Evolutionary conservation across 257 asterid species (phyloP), one percentile per base, ranked within the genome.

Genomic region (Linaria vulgaris): DNA sequence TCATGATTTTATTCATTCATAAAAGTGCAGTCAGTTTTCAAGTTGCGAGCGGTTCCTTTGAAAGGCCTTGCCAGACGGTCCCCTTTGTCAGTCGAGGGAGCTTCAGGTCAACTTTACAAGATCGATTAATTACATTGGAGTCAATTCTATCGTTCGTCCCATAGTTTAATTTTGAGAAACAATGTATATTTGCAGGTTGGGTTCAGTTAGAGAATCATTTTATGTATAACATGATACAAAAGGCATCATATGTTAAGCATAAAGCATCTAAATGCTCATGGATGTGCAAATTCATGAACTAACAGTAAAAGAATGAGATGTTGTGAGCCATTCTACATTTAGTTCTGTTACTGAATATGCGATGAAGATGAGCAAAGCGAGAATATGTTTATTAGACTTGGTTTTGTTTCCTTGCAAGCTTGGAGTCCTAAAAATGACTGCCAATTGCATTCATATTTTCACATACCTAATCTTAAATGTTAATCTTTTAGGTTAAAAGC

Each of bases 1-100:
- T 76, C 88, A 38, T 80, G 81, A 86, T 56, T 10, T 24, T n/a
- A 25, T 22, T 38, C 24, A 13, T 34, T 3, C 9, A 8, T 11
- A n/a, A 7, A 7, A 34, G 41, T 7, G 41, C 41, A 8, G 9
- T 11, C 41, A 34, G 10, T 4, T 34, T 34, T 11, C n/a, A n/a
- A n/a, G n/a, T n/a, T n/a, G n/a, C n/a, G n/a, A 3, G 2, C 15
- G 49, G 19, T 44, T 44, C 8, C 49, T 44, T 44, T 14, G n/a
- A 0, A n/a, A 44, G 13, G 41, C 41, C 41, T 4, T 11, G 9
- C 10, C 41, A 34, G 9, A 7, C 41, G 9, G 41, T 34, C 41
- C 41, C 41, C 15, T 44, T n/a, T n/a, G 49, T 1, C 15, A 13
- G 5, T 13, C 19, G 49, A 3, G n/a, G 17, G 2, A 44, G 17